Conservation (phyloP, 2,329 filamentous ascomycete genomes). For the Immersiporthe knoxdaviesiana region DNA sequence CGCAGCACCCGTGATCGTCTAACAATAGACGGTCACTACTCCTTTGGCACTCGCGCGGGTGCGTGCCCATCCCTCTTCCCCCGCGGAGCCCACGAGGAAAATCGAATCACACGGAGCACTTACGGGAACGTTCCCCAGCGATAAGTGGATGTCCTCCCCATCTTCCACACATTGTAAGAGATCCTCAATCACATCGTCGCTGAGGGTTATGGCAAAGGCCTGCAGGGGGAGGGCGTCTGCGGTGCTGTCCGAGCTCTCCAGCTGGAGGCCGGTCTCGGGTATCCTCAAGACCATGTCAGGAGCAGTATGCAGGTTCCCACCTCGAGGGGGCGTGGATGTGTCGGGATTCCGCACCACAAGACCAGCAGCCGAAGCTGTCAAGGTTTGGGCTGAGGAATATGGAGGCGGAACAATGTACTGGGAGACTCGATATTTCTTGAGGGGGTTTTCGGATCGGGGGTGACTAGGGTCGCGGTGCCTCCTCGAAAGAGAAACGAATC, state of each 20-base stretch:
- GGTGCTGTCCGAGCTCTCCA: slow-evolving; percentile 55
- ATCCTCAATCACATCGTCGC: slow-evolving; percentile 61
- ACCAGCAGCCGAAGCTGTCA: slow-evolving; percentile 30
- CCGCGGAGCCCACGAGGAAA: neutral
- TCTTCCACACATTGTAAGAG: slow-evolving; percentile 64
- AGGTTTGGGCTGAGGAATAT: slow-evolving; percentile 22
- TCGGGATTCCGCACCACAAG: slow-evolving; percentile 29
- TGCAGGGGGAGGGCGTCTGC: slow-evolving; percentile 53
- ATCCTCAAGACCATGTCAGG: slow-evolving; percentile 51
- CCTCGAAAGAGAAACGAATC: slow-evolving; percentile 19
- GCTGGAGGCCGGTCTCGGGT: slow-evolving; percentile 59
- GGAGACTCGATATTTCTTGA: neutral
- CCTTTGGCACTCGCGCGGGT: neutral
- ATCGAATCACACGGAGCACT: slow-evolving; percentile 40
- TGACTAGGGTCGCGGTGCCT: slow-evolving; percentile 14
- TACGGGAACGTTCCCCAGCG: slow-evolving; percentile 63
- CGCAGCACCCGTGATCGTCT: neutral
- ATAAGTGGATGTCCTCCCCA: slow-evolving; percentile 60
- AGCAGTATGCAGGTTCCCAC: slow-evolving; percentile 26
- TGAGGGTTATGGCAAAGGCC: slow-evolving; percentile 62
- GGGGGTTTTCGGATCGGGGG: neutral
- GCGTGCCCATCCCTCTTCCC: neutral
- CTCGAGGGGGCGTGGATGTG: slow-evolving; percentile 14
- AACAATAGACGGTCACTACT: slow-evolving; percentile 16
- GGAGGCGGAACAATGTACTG: neutral